Evolutionary conservation across 176 grass and related monocot genomes (phyloP).

Genomic region (Rhynchospora pubera): DNA sequence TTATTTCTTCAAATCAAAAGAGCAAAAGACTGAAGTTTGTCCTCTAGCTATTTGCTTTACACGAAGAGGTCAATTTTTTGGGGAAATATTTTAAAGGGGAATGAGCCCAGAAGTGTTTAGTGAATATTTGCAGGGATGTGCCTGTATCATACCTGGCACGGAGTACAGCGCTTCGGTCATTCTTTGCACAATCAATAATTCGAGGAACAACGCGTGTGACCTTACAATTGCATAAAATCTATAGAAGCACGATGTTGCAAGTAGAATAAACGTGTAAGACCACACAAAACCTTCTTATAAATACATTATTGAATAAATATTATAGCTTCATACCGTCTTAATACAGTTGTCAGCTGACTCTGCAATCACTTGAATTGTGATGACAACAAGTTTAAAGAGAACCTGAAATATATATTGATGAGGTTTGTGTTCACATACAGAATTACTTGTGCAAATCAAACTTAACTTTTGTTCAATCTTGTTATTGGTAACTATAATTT

Average conservation of each 20-base stretch:
- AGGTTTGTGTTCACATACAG: neutral
- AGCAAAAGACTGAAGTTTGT: neutral
- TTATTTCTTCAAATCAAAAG: neutral
- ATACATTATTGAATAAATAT: slow-evolving; percentile 5
- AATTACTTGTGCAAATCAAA: neutral
- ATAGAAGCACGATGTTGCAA: slow-evolving; percentile 9
- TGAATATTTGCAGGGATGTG: neutral
- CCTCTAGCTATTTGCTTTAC: neutral
- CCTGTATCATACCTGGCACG: slow-evolving; percentile 12
- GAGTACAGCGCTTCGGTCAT: slow-evolving; percentile 16
- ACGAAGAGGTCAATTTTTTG: neutral
- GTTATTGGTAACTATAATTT: neutral
- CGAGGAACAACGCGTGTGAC: slow-evolving; percentile 14
- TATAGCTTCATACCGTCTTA: slow-evolving; percentile 57
- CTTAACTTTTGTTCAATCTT: neutral
- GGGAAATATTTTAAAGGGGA: neutral
- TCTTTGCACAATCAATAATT: slow-evolving; percentile 24
- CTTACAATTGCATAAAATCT: slow-evolving; percentile 89
- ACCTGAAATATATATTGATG: slow-evolving; percentile 36
- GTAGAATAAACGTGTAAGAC: slow-evolving; percentile 8
- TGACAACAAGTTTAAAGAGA: slow-evolving; percentile 84
- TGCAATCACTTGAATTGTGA: slow-evolving; percentile 83
- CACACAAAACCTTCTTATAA: slow-evolving; percentile 13
- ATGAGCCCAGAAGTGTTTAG: neutral
- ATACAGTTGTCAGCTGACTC: slow-evolving; percentile 83